phyloP scores from a whole-genome alignment of 1,284 basidiomycete species.

The Rhodotorula sp. region DNA sequence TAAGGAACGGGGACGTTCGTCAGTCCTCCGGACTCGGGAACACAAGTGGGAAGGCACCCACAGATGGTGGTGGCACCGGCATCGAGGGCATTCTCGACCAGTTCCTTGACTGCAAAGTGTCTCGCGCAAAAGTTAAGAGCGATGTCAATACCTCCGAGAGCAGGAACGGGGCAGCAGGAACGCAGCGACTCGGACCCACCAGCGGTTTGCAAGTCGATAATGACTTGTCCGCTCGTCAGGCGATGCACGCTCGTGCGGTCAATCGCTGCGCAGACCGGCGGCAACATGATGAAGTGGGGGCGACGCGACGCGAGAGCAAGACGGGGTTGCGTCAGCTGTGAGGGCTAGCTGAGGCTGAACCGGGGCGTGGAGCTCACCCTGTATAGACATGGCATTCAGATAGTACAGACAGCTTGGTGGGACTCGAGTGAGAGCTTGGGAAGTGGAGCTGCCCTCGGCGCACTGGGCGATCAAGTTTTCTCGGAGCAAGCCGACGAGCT shows the following conservation, averaged over 20 bases:
- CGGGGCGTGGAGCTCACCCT: constrained; percentile 1
- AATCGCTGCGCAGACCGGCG: constrained; percentile 56
- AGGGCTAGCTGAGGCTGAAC: background rate
- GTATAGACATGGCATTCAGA: constrained; percentile 24
- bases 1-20: constrained; percentile 46
- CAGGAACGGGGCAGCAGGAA: too few relatives aligned
- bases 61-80: constrained; percentile 85
- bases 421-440: background rate
- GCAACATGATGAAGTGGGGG: background rate
- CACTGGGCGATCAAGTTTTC: too few relatives aligned
- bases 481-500: too few relatives aligned
- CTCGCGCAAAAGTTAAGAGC: background rate
- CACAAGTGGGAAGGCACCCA: constrained; percentile 48
- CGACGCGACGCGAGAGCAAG: constrained; percentile 4
- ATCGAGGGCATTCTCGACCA: constrained; percentile 94
- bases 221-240: constrained; percentile 91
- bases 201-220: constrained; percentile 77
- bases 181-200: constrained; percentile 16
- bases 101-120: constrained; percentile 78
- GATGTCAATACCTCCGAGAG: background rate
- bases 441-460: too few relatives aligned
- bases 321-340: background rate
- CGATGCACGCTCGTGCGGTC: constrained; percentile 73
- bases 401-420: background rate
- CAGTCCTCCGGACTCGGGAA: background rate